These are phyloP conservation scores for Phytophthora pisi DNA, from an alignment of 352 stramenopile genomes.

Conservation along the genomic window DNA sequence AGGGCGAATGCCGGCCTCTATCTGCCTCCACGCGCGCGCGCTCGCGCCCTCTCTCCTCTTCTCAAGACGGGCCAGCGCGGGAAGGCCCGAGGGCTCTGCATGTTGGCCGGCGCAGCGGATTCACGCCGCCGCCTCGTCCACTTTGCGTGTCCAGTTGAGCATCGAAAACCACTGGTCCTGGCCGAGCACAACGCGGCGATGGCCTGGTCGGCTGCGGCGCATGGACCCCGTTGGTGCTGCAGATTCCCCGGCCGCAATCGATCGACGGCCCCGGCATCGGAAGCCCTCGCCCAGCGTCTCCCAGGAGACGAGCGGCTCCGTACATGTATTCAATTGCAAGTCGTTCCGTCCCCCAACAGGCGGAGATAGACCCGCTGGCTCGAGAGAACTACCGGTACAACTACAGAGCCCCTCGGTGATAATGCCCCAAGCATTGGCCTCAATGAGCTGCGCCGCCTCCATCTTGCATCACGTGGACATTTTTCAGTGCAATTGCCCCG, in stretches of 20 bases:
- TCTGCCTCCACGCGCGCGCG: too few species aligned
- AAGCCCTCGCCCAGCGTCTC: not conserved
- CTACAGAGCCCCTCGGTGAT: too few species aligned
- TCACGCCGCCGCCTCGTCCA: conserved; percentile 24
- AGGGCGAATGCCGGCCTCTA: too few species aligned
- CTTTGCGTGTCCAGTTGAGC: conserved; percentile 19
- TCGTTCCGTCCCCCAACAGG: not conserved
- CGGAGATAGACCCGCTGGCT: too few species aligned
- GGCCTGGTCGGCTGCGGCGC: not conserved
- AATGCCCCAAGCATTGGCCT: too few species aligned
- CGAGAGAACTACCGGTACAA: too few species aligned
- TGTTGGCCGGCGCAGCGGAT: not conserved
- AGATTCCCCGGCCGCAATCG: conserved; percentile 6
- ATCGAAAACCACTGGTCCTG: conserved; percentile 22
- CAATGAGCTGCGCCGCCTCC: not conserved
- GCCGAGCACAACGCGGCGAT: conserved; percentile 25
- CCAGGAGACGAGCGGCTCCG: not conserved
- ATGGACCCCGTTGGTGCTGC: not conserved
- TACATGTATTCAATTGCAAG: not conserved
- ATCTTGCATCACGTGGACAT: not conserved
- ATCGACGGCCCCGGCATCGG: conserved; percentile 9
- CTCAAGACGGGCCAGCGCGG: not conserved
- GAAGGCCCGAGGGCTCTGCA: not conserved
- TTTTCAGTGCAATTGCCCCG: conserved; percentile 1
- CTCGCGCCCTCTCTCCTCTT: not conserved